Evolutionary conservation across 495 filamentous ascomycete genomes (phyloP), one percentile per base, ranked within the genome.

Genomic region (Staphylotrichum tortipilum): DNA sequence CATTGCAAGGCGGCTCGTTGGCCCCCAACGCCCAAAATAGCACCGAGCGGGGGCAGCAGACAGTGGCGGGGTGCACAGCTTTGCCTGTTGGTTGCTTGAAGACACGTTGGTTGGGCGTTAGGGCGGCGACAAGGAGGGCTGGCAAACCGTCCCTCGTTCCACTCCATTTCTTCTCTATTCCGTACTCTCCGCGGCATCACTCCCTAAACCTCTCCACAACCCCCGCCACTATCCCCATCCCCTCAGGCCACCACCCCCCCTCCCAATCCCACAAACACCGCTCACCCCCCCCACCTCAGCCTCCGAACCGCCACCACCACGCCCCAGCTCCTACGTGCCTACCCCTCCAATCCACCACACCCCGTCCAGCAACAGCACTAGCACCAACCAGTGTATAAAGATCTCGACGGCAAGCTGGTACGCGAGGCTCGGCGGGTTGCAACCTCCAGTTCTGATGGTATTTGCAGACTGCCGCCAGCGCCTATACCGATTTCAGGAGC

Each of bases 311-410:
- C 18, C 2, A 61, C 50, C 3, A 63, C 21, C n/a, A n/a, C 60
- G 23, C 17, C 39, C 35, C 29, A 63, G 44, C 50, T 63, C 60
- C 60, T 57, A 63, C 0, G 52, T 47, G 0, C 57, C 57, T 22
- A 58, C 54, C 22, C 54, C 57, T 7, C 68, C 64, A 37, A 72
- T 69, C 70, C 70, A 70, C 70, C 69, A 71, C 31, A 74, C 69
- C 21, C 66, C 59, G 47, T 72, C 64, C 29, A 73, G 43, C 36
- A 73, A 44, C 30, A 73, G 54, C 5, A 75, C 60, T 7, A 73
- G 47, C n/a, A 72, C 70, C 15, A 71, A 53, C 66, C 65, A 74
- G 38, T 72, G 67, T 2, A 66, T 60, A 48, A 74, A 72, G 31
- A 72, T 70, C 6, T 72, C 69, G n/a, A 72, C 22, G 0, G 68